These are phyloP conservation scores for Fusarium drepaniforme DNA, from an alignment of 2,329 filamentous ascomycete species.

Conservation along the genomic window DNA sequence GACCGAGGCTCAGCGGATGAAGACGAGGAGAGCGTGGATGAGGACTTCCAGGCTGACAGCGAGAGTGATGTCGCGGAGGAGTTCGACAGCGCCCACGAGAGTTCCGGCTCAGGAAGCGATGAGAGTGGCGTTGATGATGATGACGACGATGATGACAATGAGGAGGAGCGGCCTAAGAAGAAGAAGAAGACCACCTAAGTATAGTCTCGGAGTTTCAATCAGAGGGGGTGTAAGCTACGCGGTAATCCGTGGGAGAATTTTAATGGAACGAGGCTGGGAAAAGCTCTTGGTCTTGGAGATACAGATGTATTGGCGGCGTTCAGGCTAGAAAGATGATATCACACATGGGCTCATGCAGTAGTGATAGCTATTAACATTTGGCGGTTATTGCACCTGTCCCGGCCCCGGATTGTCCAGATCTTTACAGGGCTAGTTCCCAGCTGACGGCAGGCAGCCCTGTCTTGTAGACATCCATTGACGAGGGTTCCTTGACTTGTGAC, in stretches of 20 bases:
- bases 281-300: slow-evolving; percentile 32
- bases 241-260: slow-evolving; percentile 13
- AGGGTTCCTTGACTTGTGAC: slow-evolving; percentile 14
- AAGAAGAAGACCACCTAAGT: slow-evolving; percentile 57
- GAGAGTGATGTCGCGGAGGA: slow-evolving; percentile 98
- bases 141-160: slow-evolving; percentile 56
- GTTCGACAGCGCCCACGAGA: slow-evolving; percentile 92
- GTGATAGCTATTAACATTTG: slow-evolving; percentile 4
- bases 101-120: slow-evolving; percentile 77
- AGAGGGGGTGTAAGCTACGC: background rate
- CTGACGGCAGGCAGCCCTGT: background rate
- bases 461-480: background rate
- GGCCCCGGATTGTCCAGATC: background rate
- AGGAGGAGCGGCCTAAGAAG: slow-evolving; percentile 63
- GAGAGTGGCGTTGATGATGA: slow-evolving; percentile 63
- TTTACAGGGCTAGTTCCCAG: background rate
- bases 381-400: background rate
- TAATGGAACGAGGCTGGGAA: slow-evolving; percentile 33
- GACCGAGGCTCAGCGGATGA: slow-evolving; percentile 95
- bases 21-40: slow-evolving; percentile 94
- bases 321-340: slow-evolving; percentile 44
- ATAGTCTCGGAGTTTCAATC: background rate
- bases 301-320: slow-evolving; percentile 43
- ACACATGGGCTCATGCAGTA: slow-evolving; percentile 27
- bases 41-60: slow-evolving; percentile 93